A percentile compares a stretch with the other conserved stretches of the same genome.
phyloP scores from a whole-genome alignment of 1,139 yeast genomes.

The Kluyveromyces sp. region DNA sequence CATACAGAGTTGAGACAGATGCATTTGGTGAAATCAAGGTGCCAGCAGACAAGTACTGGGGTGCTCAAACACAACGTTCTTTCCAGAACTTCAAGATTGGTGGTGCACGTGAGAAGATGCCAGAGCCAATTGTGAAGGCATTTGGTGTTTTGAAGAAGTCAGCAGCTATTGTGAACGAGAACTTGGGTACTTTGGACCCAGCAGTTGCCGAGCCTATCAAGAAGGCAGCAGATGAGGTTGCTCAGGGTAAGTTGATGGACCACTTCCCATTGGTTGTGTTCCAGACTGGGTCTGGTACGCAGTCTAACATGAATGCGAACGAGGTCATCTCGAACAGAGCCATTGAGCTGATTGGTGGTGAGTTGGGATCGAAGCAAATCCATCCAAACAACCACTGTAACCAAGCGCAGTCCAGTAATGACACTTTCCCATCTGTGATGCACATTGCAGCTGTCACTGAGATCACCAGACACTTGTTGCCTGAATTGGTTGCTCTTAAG shows the following conservation, averaged over 20 bases:
- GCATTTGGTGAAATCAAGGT: conserved; percentile 96
- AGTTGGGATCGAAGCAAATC: conserved; percentile 80
- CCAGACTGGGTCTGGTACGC: conserved; percentile 99
- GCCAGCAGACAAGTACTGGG: conserved; percentile 82
- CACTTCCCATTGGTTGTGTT: conserved; percentile 97
- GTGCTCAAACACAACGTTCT: conserved; percentile 96
- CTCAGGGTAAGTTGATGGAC: conserved; percentile 82
- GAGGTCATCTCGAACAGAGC: conserved; percentile 98
- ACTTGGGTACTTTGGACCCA: conserved; percentile 75
- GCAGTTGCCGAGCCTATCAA: conserved; percentile 77
- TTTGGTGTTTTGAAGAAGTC: conserved; percentile 93
- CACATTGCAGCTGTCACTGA: conserved; percentile 97
- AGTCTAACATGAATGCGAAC: conserved; percentile 97
- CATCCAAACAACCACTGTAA: conserved; percentile 98
- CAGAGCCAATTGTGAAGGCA: conserved; percentile 82
- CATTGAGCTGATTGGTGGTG: conserved; percentile 89
- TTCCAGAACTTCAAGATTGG: conserved; percentile 92
- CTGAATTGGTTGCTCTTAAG: conserved; percentile 69
- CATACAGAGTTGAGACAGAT: conserved; percentile 73
- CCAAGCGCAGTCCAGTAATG: conserved; percentile 97
- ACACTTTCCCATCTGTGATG: conserved; percentile 99
- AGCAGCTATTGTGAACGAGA: conserved; percentile 84
- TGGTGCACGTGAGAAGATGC: conserved; percentile 84
- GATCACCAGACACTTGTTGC: conserved; percentile 65
- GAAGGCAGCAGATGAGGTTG: conserved; percentile 91